phyloP scores from a whole-genome alignment of 805 yeast species.

The Candida ortonii region DNA sequence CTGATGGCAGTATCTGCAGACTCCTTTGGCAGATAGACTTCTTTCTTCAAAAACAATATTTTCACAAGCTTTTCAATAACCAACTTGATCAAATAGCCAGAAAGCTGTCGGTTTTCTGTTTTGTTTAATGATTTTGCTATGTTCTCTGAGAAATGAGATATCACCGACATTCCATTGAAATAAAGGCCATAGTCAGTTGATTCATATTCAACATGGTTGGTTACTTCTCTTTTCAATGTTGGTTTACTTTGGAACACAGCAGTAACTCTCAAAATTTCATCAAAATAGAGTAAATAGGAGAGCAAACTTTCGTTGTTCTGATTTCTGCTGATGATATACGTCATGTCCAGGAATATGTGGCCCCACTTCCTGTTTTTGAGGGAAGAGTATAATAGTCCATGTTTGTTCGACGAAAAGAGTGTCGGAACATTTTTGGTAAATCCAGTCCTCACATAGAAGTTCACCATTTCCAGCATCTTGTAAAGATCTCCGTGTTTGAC shows the following conservation, averaged over 20 bases:
- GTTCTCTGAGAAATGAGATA: slow-evolving; percentile 58
- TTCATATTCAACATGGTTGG: slow-evolving; percentile 87
- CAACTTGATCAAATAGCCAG: slow-evolving; percentile 9
- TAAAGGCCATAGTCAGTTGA: slow-evolving; percentile 75
- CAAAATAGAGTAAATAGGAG: slow-evolving; percentile 43
- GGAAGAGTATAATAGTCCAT: slow-evolving; percentile 36
- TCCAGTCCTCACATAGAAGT: slow-evolving; percentile 58
- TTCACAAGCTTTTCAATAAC: slow-evolving; percentile 13
- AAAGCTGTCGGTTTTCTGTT: slow-evolving; percentile 8
- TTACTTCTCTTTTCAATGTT: slow-evolving; percentile 67
- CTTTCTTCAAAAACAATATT: slow-evolving; percentile 14
- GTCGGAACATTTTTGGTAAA: slow-evolving; percentile 34
- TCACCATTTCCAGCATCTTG: slow-evolving; percentile 58
- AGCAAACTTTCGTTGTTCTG: slow-evolving; percentile 48
- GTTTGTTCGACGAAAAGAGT: slow-evolving; percentile 41
- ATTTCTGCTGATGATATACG: slow-evolving; percentile 72
- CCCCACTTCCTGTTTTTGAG: slow-evolving; percentile 73
- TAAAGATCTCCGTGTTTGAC: slow-evolving; percentile 63
- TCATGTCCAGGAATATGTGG: slow-evolving; percentile 74
- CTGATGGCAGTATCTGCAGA: slow-evolving; percentile 2
- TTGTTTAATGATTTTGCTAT: slow-evolving; percentile 45
- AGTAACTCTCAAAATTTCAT: slow-evolving; percentile 62
- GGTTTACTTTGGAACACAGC: slow-evolving; percentile 76
- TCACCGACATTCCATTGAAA: slow-evolving; percentile 65
- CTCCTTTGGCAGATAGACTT: slow-evolving; percentile 7